These are phyloP conservation scores for Lactuca sativa DNA, from an alignment of 129 eudicot genomes.

Conservation along the genomic window DNA sequence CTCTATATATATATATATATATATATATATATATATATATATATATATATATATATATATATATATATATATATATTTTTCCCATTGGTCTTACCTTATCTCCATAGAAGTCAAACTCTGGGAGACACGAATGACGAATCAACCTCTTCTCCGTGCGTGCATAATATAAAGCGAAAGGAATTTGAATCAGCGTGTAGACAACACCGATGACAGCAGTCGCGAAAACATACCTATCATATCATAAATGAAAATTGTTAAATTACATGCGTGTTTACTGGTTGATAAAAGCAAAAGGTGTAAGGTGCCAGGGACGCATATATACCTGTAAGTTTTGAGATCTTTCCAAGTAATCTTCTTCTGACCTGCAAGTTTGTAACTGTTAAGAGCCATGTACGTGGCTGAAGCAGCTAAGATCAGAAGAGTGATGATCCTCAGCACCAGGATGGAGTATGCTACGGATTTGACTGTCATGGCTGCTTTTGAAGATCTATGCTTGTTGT, in stretches of 20 bases:
- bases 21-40: too few species aligned
- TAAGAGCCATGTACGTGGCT: conserved; percentile 30
- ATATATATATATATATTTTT: too few species aligned
- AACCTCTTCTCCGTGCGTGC: conserved; percentile 40
- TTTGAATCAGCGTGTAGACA: conserved; percentile 42
- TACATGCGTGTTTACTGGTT: not conserved
- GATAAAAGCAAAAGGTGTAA: not conserved
- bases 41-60: too few species aligned
- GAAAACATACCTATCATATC: conserved; percentile 42
- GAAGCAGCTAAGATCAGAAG: conserved; percentile 40
- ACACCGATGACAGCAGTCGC: conserved; percentile 40
- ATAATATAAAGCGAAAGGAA: conserved; percentile 44
- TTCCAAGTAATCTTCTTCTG: conserved; percentile 33
- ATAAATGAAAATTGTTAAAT: not conserved
- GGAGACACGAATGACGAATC: conserved; percentile 37
- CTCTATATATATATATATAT: too few species aligned
- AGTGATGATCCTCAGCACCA: conserved; percentile 38
- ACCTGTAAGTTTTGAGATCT: conserved; percentile 48
- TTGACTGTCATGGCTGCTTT: conserved; percentile 39
- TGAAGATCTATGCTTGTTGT: not conserved
- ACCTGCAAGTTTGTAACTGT: conserved; percentile 23
- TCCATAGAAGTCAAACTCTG: conserved; percentile 42
- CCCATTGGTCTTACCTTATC: conserved; percentile 38
- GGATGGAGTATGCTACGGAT: conserved; percentile 27
- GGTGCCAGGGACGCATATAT: not conserved